Conservation (phyloP, 345 rosid species). For the Clausena lansium region DNA sequence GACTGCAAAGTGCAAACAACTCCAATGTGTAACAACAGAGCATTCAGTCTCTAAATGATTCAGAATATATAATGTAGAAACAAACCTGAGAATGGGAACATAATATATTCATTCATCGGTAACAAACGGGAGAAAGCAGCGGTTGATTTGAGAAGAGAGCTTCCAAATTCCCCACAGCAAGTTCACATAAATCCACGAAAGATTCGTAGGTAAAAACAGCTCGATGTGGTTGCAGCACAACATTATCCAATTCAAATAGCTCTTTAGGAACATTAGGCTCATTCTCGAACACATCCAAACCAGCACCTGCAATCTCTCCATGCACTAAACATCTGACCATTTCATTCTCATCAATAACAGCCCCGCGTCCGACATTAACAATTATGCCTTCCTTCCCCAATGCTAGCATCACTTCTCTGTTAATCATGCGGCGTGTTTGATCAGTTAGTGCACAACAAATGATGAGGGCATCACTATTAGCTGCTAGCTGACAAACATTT, state of each 20-base stretch:
- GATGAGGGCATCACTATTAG: conserved; percentile 35
- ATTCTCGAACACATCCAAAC: conserved; percentile 58
- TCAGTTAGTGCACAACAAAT: conserved; percentile 40
- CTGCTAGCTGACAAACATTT: conserved; percentile 33
- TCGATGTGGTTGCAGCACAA: conserved; percentile 44
- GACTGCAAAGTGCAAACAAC: no score
- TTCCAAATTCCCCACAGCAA: conserved; percentile 44
- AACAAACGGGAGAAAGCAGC: no score
- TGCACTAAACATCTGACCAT: conserved; percentile 37
- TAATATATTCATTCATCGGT: no score
- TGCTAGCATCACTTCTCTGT: conserved; percentile 38
- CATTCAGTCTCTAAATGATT: no score
- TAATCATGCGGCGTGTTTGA: conserved; percentile 40
- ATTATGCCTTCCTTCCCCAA: conserved; percentile 45
- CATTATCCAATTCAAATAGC: conserved; percentile 39
- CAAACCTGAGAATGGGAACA: no score
- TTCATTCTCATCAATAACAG: conserved; percentile 49
- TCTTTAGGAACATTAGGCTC: conserved; percentile 51
- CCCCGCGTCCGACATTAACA: conserved; percentile 47
- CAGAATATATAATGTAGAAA: no score
- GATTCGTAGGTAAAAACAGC: conserved; percentile 47
- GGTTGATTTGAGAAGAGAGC: conserved; percentile 51
- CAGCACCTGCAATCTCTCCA: conserved; percentile 56
- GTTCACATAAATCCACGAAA: conserved; percentile 20
- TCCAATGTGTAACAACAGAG: no score